A percentile compares a stretch with the other conserved stretches of the same genome.
phyloP scores from a whole-genome alignment of 129 eudicot species.

The Gnaphalium uliginosum region DNA sequence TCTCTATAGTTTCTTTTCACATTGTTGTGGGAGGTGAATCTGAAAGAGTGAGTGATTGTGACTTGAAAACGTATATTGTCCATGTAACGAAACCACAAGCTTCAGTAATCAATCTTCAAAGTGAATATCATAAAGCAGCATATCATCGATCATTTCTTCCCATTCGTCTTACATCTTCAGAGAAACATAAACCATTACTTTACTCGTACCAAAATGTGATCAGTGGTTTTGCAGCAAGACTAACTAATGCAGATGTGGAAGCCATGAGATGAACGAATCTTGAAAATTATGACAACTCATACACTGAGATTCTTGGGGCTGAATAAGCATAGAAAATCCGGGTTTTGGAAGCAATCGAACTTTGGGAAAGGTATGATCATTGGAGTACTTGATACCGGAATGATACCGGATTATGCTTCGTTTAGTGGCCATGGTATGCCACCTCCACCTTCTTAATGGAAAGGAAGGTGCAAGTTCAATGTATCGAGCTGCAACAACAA shows the following conservation, averaged over 20 bases:
- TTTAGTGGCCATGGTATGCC: slow-evolving; percentile 34
- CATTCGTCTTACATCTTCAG: neutral
- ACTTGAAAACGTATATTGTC: slow-evolving; percentile 35
- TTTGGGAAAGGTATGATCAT: slow-evolving; percentile 43
- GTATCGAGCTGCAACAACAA: slow-evolving; percentile 39
- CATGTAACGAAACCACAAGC: slow-evolving; percentile 33
- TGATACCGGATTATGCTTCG: slow-evolving; percentile 24
- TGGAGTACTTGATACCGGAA: slow-evolving; percentile 40
- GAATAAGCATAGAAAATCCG: slow-evolving; percentile 22
- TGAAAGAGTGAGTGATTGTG: neutral
- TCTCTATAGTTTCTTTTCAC: slow-evolving; percentile 5
- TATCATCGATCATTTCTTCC: slow-evolving; percentile 4
- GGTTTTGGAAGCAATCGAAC: slow-evolving; percentile 34
- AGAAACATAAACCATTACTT: neutral
- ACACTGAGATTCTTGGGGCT: slow-evolving; percentile 38
- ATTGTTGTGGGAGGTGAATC: slow-evolving; percentile 16
- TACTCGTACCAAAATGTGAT: slow-evolving; percentile 37
- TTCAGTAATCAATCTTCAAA: neutral
- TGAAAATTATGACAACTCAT: slow-evolving; percentile 31
- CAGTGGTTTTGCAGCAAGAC: slow-evolving; percentile 41
- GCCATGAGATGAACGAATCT: slow-evolving; percentile 27
- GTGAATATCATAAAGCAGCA: slow-evolving; percentile 6
- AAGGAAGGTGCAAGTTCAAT: slow-evolving; percentile 39
- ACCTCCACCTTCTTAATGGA: slow-evolving; percentile 46
- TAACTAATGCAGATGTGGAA: slow-evolving; percentile 22